Base-by-base conservation (phyloP, 2,329 filamentous ascomycete species). In the Myriosclerotinia curreyana region DNA sequence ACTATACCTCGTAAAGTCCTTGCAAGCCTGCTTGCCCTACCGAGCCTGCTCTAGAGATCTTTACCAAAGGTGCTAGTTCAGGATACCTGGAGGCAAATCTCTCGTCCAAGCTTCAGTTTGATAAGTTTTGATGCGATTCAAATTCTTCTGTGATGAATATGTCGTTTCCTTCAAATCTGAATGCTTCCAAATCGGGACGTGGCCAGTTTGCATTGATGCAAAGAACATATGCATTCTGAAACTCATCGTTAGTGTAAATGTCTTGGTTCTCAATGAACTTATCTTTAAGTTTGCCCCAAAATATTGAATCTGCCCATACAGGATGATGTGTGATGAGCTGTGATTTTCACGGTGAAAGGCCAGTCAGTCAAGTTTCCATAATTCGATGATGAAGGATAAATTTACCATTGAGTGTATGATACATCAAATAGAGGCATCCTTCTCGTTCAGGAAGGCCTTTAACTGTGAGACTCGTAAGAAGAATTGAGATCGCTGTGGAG, bases 161-260 rank as follows among this genome's bases (percentile, higher is more conserved):
- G 40, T 72, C 71, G 11, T 66, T 64, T 7, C 66, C 69, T 31
- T 69, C 69, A 55, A 67, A 66, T 5, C 62, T 51, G 7, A 72
- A 56, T 3, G 67, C 55, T 40, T 72, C 69, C 15, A 64, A 20
- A 2, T 71, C 66, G 34, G 66, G 53, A 31, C 67, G 70, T 11
- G 74, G 71, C 77, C 75, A 78, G 51, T 77, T 75, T 53, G 75
- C 67, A 58, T 74, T 74, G 54, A 78, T 61, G 61, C 71, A 74
- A 46, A 69, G 67, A 51, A 69, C 73, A 66, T 78, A 78, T 48
- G 75, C 54, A 61, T 71, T 70, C 49, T 72, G 71, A 51, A 78
- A 78, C 59, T 78, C 76, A 3, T 73, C 71, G 9, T 74, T 78
- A 49, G 72, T 74, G 63, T 79, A 79, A 5, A 72, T 58, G 20